These are phyloP conservation scores for Fusarium fujikuroi DNA, from an alignment of 2,329 filamentous ascomycete species.

Conservation along the genomic window DNA sequence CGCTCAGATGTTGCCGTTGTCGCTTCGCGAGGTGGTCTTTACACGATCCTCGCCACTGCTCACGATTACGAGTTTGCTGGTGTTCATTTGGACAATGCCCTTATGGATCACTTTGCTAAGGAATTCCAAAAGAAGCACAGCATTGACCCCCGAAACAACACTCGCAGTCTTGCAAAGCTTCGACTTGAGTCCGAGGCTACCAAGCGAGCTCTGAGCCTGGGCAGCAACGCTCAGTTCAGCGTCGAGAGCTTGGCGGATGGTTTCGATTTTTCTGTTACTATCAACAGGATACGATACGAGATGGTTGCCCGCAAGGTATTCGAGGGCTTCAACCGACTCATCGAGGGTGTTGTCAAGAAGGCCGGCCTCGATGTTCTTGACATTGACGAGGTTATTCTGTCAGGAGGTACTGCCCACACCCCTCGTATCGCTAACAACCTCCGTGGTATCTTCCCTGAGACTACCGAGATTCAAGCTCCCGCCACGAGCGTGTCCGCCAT, in stretches of 20 bases:
- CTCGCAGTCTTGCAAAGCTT: slow-evolving; percentile 87
- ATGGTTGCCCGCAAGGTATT: slow-evolving; percentile 88
- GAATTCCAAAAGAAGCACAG: slow-evolving; percentile 98
- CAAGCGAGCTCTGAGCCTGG: slow-evolving; percentile 91
- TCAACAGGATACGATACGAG: slow-evolving; percentile 95
- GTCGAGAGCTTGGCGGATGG: slow-evolving; percentile 92
- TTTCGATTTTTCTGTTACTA: slow-evolving; percentile 88
- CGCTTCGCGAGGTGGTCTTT: slow-evolving; percentile 92
- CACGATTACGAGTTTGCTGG: slow-evolving; percentile 97
- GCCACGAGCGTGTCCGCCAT: slow-evolving; percentile 81
- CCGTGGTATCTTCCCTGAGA: slow-evolving; percentile 80
- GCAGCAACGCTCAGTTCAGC: slow-evolving; percentile 88
- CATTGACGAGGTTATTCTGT: slow-evolving; percentile 92
- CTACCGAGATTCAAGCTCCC: slow-evolving; percentile 82
- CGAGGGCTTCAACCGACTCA: slow-evolving; percentile 84
- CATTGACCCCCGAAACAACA: slow-evolving; percentile 84
- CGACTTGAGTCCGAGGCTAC: slow-evolving; percentile 90
- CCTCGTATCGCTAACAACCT: slow-evolving; percentile 90
- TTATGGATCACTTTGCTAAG: slow-evolving; percentile 97
- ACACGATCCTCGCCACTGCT: slow-evolving; percentile 90
- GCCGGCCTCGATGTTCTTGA: slow-evolving; percentile 92
- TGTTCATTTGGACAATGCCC: slow-evolving; percentile 84
- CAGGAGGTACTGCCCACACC: slow-evolving; percentile 91
- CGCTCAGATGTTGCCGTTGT: slow-evolving; percentile 92
- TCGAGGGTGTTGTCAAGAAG: slow-evolving; percentile 89